Base-by-base conservation (phyloP, 306 rosid species). In the Elaeagnus macrophylla region DNA sequence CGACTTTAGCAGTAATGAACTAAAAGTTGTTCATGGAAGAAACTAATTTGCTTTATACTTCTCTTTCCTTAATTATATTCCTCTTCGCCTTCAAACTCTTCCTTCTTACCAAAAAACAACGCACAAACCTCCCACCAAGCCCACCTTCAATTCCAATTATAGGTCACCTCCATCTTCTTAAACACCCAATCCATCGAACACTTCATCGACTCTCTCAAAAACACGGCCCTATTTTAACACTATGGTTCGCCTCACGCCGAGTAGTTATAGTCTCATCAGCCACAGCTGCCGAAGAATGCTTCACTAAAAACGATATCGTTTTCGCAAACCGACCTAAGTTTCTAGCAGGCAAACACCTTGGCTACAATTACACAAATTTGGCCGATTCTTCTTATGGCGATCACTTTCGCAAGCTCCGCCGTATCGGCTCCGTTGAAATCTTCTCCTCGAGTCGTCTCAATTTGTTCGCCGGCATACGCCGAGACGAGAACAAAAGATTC, bases 351-450 rank as follows among this genome's bases (percentile, higher is more conserved):
- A 48, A 17, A 10, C 53, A 48, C 0, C 66, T 51, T 10, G 50
- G 61, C 47, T 57, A 45, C 20, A 25, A 12, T 17, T 8, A 40
- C 37, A 60, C 46, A 7, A 64, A 57, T 0, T 65, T 72, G 35
- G 72, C 68, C 46, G 69, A 79, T 1, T 79, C 85, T 0, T 18
- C 79, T 0, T 66, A 79, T 17, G 85, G 85, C 13, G 85, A 79
- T 11, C 81, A 72, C 50, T 79, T 81, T 81, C 81, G 85, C 32
- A 79, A 79, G 61, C 11, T 72, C 1, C 85, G 85, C 9, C 85
- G 81, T 11, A 72, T 79, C 1, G 36, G 72, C 15, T 45, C 87
- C 3, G 12, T 78, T 12, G 93, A 84, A 71, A 78, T 84, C 19
- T 76, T 84, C 42, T 84, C 87, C 17, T 51, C 76, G 0, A 44